Conservation (phyloP, 352 stramenopile genomes). For the Plasmopara muralis region DNA sequence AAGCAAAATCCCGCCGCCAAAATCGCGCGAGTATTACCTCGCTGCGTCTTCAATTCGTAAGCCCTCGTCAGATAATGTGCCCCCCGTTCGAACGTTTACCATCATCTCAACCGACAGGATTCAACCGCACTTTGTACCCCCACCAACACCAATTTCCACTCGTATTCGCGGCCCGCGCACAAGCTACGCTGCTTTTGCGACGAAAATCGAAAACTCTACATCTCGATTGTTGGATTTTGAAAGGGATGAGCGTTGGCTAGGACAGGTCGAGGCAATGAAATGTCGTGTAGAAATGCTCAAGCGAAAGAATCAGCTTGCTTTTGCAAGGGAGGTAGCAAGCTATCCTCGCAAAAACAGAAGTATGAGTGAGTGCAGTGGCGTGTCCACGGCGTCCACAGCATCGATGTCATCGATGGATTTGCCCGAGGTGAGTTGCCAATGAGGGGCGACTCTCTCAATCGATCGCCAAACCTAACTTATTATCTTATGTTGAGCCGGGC, state of each 20-base stretch:
- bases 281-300: slow-evolving; percentile 27
- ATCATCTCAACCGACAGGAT: slow-evolving; percentile 5
- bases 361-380: slow-evolving; percentile 28
- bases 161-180: slow-evolving; percentile 17
- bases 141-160: slow-evolving; percentile 18
- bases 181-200: slow-evolving; percentile 27
- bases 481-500: slow-evolving; percentile 28
- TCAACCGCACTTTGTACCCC: slow-evolving; percentile 9
- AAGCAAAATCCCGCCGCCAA: slow-evolving; percentile 28
- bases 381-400: slow-evolving; percentile 27
- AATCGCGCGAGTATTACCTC: slow-evolving; percentile 23
- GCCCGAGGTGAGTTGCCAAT: slow-evolving; percentile 20
- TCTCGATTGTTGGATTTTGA: slow-evolving; percentile 30
- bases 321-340: slow-evolving; percentile 16
- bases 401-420: slow-evolving; percentile 28
- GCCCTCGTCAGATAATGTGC: neutral
- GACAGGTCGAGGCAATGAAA: slow-evolving; percentile 27
- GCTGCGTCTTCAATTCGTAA: slow-evolving; percentile 16
- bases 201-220: slow-evolving; percentile 24
- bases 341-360: slow-evolving; percentile 23
- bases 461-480: slow-evolving; percentile 21
- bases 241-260: slow-evolving; percentile 29
- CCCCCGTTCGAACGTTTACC: slow-evolving; percentile 5
- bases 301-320: slow-evolving; percentile 17
- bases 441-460: neutral